Percentiles rank a stretch among this genome's conserved stretches.
phyloP scores from a whole-genome alignment of 148 eudicot species.

The Camellia lanceoleosa region DNA sequence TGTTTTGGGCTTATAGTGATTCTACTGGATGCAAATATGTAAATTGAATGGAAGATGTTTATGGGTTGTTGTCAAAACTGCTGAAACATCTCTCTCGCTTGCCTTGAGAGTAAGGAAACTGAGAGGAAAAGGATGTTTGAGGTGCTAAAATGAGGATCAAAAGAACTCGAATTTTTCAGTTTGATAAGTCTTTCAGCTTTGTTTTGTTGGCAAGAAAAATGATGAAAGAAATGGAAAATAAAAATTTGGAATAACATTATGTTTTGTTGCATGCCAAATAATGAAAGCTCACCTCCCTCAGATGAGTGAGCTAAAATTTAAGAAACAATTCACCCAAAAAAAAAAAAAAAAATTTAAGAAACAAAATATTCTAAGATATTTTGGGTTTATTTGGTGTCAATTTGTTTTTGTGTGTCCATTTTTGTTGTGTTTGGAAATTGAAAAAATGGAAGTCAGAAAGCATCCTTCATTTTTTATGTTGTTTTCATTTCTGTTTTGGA shows the following conservation, averaged over 20 bases:
- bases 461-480: no score
- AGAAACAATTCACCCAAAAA: neutral
- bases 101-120: neutral
- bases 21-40: neutral
- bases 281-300: neutral
- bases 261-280: neutral
- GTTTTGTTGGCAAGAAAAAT: constrained; percentile 2
- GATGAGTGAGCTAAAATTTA: neutral
- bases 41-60: neutral
- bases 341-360: no score
- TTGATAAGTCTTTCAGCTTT: neutral
- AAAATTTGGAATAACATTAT: neutral
- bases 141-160: neutral
- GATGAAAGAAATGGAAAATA: neutral
- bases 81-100: neutral
- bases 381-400: no score
- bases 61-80: neutral
- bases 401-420: no score
- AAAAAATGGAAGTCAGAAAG: no score
- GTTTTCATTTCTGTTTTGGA: no score
- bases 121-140: constrained; percentile 11
- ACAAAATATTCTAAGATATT: neutral
- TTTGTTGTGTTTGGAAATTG: no score
- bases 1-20: neutral
- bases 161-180: neutral